Base-by-base conservation (phyloP, 2,329 filamentous ascomycete species). In the Neonectria ditissima region DNA sequence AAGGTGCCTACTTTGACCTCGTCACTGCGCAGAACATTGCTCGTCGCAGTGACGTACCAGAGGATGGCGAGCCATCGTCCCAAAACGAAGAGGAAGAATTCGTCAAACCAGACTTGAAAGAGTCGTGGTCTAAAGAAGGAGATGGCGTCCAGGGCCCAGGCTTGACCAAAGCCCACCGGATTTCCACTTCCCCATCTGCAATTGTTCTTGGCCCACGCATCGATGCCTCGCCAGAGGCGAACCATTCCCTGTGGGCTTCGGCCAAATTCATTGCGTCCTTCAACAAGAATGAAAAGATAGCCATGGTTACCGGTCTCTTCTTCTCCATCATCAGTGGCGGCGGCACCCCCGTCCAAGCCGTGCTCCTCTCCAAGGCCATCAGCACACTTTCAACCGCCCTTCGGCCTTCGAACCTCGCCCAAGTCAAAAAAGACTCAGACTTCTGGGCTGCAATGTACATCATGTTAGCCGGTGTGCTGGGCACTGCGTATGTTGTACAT, bases 381-480 rank as follows among this genome's bases (percentile, higher is more conserved):
- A 48, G 24, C 10, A 56, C 45, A 0, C 18, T 67, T 2, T 63
- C 63, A 22, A 65, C 69, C 3, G 63, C 68, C 2, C 69, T 73
- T 30, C 43, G 61, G 11, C 56, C 63, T 7, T 26, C 45, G 4
- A 54, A 60, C 16, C 54, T 18, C 9, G 18, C 50, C 20, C 14
- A 60, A 4, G 16, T 55, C 11, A 59, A 62, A 60, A 62, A 30
- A 10, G 56, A 59, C 77, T 79, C 67, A 2, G 79, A 83, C 66
- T 84, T 84, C 69, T 85, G 80, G 78, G 76, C 81, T 0, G 74
- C 80, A 18, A 85, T 85, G 82, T 85, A 84, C 60, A 80, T 83
- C 45, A 72, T 84, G 3, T 67, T 83, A 44, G 82, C 81, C 11
- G 69, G 78, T 4, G 78, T 71, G 1, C 73, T 77, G 16, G 71